phyloP scores from a whole-genome alignment of 768 basidiomycete species.

The Kwoniella pini region DNA sequence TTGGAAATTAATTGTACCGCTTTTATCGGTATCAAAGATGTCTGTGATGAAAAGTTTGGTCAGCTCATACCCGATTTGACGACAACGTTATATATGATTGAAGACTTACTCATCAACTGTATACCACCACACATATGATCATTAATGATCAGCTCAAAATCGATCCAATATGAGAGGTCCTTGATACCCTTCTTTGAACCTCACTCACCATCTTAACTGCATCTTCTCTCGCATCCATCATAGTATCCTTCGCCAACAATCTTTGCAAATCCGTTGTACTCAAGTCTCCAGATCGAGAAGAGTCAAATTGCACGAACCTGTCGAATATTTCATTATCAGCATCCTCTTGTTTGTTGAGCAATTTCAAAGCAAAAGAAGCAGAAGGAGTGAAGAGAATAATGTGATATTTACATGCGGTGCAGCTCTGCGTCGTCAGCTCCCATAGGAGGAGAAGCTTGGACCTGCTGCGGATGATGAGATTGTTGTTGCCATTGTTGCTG shows the following conservation, averaged over 20 bases:
- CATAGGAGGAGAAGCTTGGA: conserved; percentile 15
- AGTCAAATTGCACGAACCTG: conserved; percentile 52
- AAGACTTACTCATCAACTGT: conserved; percentile 45
- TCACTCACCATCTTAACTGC: conserved; percentile 55
- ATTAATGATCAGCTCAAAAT: no score
- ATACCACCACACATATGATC: no score
- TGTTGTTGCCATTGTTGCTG: conserved; percentile 9
- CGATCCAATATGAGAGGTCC: no score
- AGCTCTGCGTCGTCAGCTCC: conserved; percentile 35
- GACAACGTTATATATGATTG: background rate
- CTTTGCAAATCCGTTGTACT: conserved; percentile 48
- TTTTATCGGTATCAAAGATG: conserved; percentile 54
- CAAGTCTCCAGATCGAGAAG: conserved; percentile 44
- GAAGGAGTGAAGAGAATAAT: background rate
- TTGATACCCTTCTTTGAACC: no score
- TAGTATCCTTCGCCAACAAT: conserved; percentile 49
- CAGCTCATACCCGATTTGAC: background rate
- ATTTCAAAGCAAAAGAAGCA: background rate
- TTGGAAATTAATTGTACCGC: conserved; percentile 52
- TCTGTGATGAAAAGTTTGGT: conserved; percentile 25
- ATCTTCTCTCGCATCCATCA: conserved; percentile 54
- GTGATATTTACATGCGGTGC: conserved; percentile 33
- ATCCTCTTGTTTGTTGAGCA: no score
- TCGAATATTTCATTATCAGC: background rate
- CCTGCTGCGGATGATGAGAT: conserved; percentile 8